Conservation (phyloP, 495 filamentous ascomycete species). For the Pseudomonodictys pantanalensis region DNA sequence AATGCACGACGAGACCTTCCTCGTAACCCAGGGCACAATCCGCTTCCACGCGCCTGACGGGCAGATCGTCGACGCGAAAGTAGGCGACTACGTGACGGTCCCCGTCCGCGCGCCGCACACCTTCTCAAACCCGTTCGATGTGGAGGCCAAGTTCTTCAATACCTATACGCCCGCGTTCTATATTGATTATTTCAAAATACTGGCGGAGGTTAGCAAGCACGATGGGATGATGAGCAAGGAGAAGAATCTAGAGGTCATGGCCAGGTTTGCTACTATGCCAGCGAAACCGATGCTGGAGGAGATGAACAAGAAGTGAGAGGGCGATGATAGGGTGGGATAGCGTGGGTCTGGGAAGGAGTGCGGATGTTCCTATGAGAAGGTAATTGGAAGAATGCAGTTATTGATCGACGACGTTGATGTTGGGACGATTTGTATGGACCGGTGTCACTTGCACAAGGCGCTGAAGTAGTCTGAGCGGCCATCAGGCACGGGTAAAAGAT, state of each 20-base stretch:
- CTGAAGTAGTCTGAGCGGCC: too few relatives aligned
- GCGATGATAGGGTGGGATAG: too few relatives aligned
- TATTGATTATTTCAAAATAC: slow-evolving; percentile 52
- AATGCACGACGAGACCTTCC: slow-evolving; percentile 58
- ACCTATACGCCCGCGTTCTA: slow-evolving; percentile 54
- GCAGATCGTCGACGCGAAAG: slow-evolving; percentile 45
- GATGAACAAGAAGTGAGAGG: slow-evolving; percentile 14
- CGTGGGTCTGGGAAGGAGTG: too few relatives aligned
- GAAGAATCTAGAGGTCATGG: slow-evolving; percentile 45
- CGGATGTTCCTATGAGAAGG: too few relatives aligned
- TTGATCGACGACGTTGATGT: too few relatives aligned
- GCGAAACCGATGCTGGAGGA: slow-evolving; percentile 36
- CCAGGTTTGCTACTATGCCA: slow-evolving; percentile 46
- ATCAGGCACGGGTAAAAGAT: too few relatives aligned
- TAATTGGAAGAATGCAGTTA: too few relatives aligned
- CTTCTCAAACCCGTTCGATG: slow-evolving; percentile 54
- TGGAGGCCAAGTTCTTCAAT: slow-evolving; percentile 55
- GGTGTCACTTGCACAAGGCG: too few relatives aligned
- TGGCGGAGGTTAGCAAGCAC: slow-evolving; percentile 37
- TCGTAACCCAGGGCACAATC: slow-evolving; percentile 49
- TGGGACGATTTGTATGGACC: too few relatives aligned
- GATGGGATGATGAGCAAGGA: slow-evolving; percentile 42
- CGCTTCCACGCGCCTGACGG: slow-evolving; percentile 48
- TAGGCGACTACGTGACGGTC: slow-evolving; percentile 53
- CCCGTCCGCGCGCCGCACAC: slow-evolving; percentile 52